A percentile compares a stretch with the other conserved stretches of the same genome.
Evolutionary conservation across 2,329 filamentous ascomycete species (phyloP).

Genomic region (Cryphonectria parasitica): DNA sequence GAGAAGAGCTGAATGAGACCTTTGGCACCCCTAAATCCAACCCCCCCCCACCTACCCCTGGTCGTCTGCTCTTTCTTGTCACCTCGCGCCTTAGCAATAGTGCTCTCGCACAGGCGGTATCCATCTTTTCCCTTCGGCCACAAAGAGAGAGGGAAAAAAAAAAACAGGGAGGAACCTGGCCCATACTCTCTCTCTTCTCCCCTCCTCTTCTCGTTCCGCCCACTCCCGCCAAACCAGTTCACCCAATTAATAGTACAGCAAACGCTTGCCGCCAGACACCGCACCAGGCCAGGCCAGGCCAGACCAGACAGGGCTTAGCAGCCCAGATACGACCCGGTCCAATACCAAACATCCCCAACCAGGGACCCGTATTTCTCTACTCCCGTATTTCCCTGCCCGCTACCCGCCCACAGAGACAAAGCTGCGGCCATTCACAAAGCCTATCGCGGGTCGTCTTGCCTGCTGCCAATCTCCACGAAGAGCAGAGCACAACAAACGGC

Average conservation of each 20-base stretch:
- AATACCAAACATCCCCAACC: slow-evolving; percentile 5
- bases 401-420: slow-evolving; percentile 40
- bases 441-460: slow-evolving; percentile 36
- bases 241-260: slow-evolving; percentile 2
- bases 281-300: slow-evolving; percentile 3
- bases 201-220: not conserved
- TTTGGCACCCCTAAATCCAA: not conserved
- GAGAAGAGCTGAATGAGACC: not conserved
- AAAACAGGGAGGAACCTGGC: not conserved
- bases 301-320: not conserved
- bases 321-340: not conserved
- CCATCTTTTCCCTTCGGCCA: not conserved
- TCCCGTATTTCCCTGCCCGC: slow-evolving; percentile 36
- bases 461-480: slow-evolving; percentile 33
- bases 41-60: not conserved
- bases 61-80: not conserved
- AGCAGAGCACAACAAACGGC: not conserved
- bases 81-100: not conserved
- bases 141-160: not conserved
- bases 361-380: slow-evolving; percentile 5
- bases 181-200: not conserved
- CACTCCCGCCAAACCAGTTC: not conserved
- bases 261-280: not conserved
- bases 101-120: not conserved
- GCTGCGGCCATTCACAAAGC: slow-evolving; percentile 44